Evolutionary conservation across 2,329 filamentous ascomycete species (phyloP).

Genomic region (Mycosphaerella arachidis): DNA sequence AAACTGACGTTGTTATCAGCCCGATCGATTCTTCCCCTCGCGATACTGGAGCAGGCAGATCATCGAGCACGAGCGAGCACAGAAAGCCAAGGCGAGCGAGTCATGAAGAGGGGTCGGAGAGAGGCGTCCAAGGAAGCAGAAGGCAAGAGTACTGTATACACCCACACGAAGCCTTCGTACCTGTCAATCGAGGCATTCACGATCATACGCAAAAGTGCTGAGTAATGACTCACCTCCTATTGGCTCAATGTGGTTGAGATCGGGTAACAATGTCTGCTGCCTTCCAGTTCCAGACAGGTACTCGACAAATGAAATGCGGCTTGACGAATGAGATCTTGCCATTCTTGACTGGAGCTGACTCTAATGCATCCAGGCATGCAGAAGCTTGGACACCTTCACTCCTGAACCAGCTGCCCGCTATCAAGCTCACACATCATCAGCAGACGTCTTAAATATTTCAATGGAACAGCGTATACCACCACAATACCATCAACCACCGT

Average conservation of each 20-base stretch:
- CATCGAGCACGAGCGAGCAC: conserved; percentile 58
- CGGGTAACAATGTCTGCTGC: not conserved
- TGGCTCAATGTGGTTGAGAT: not conserved
- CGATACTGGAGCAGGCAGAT: conserved; percentile 74
- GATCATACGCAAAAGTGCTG: not conserved
- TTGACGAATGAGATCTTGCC: not conserved
- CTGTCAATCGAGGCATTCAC: not conserved
- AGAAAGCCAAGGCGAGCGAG: conserved; percentile 15
- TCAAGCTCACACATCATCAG: no score
- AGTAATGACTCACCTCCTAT: not conserved
- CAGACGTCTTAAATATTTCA: no score
- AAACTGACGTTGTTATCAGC: conserved; percentile 31
- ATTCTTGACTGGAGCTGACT: not conserved
- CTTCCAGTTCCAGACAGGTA: not conserved
- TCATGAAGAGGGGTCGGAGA: conserved; percentile 1
- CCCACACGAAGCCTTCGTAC: not conserved
- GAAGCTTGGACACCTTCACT: not conserved
- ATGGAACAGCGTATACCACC: not conserved
- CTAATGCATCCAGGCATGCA: not conserved
- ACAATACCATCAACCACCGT: not conserved
- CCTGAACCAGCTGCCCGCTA: not conserved
- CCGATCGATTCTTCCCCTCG: conserved; percentile 75
- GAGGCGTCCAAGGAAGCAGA: not conserved
- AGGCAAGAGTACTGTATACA: conserved; percentile 5
- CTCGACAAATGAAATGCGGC: not conserved